Evolutionary conservation across 345 rosid genomes (phyloP).

Genomic region (Aquilaria malaccensis): DNA sequence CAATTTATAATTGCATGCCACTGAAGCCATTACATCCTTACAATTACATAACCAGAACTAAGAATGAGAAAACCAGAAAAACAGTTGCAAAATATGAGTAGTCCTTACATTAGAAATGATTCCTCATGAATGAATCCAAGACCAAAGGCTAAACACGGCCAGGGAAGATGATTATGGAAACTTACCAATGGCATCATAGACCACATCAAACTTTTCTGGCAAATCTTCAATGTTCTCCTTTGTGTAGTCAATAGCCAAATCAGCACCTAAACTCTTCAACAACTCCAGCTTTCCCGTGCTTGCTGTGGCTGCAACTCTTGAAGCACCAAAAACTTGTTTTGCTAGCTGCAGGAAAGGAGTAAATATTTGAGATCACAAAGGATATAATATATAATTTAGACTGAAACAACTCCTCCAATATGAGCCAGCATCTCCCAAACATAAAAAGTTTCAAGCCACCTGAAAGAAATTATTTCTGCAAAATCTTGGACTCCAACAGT

Average conservation of each 20-base stretch:
- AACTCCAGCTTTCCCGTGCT: slow-evolving; percentile 68
- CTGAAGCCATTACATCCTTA: too few relatives aligned
- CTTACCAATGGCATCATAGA: slow-evolving; percentile 88
- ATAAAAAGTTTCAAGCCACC: background rate
- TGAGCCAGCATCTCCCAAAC: too few relatives aligned
- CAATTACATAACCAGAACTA: too few relatives aligned
- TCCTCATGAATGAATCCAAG: background rate
- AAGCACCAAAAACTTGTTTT: slow-evolving; percentile 83
- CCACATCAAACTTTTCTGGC: slow-evolving; percentile 70
- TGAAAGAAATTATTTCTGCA: background rate
- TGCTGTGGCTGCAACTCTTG: slow-evolving; percentile 81
- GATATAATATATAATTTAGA: too few relatives aligned
- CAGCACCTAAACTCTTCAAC: slow-evolving; percentile 75
- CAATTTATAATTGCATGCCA: too few relatives aligned
- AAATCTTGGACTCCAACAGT: background rate
- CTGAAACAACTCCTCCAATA: too few relatives aligned
- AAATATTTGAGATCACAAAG: background rate
- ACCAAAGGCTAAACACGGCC: too few relatives aligned
- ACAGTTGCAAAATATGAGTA: too few relatives aligned
- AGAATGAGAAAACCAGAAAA: background rate
- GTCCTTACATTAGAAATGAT: background rate
- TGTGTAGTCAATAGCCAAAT: slow-evolving; percentile 86
- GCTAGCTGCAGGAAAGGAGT: slow-evolving; percentile 48
- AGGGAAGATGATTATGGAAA: background rate
- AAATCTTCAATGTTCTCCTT: slow-evolving; percentile 78